Base-by-base conservation (phyloP, 2,329 filamentous ascomycete genomes). In the Aspergillus spinulosporus region DNA sequence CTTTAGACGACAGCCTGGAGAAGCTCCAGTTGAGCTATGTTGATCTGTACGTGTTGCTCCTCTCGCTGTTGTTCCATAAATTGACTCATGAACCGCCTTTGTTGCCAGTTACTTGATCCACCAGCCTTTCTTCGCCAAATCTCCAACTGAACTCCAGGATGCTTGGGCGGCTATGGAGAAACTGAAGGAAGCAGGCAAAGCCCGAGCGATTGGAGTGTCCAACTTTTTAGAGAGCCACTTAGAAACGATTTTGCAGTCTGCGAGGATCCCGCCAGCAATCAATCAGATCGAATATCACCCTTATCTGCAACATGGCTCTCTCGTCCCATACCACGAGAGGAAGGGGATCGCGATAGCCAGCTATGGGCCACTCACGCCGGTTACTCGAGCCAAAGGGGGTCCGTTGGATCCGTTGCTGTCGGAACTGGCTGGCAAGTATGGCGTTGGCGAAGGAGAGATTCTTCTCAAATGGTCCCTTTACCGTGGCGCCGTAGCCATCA, bases 21-120 rank as follows among this genome's bases (percentile, higher is more conserved):
- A 86, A 86, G 68, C 71, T 88, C 34, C 78, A 82, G 52, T 64
- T 87, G 4, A 79, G 83, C 42, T 83, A 87, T 64, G 83, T 88
- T 12, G 85, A 88, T 60, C 69, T 88, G 79, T 86, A 72, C 57
- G 76, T 45, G 12, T 21, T 31, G 9, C n/a, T 26, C 48, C 28
- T 36, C 7, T 49, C 21, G n/a, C 26, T n/a, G 21, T 37, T 34
- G 28, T 4, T n/a, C 5, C 49, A 29, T 21, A 40, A 29, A 14
- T 42, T 42, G 9, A 49, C 36, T 32, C 12, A 21, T 29, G 6
- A 7, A 21, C 44, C 4, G 52, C 21, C 21, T 21, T n/a, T 42
- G 8, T 12, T 49, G 34, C 5, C 45, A 84, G 82, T 50, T 86
- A 85, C 64, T 72, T 88, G 11, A 86, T 87, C 59, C 85, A 88